Evolutionary conservation across 148 eudicot genomes (phyloP), one percentile per base, ranked within the genome.

Genomic region (Vaccinium corymbosum): DNA sequence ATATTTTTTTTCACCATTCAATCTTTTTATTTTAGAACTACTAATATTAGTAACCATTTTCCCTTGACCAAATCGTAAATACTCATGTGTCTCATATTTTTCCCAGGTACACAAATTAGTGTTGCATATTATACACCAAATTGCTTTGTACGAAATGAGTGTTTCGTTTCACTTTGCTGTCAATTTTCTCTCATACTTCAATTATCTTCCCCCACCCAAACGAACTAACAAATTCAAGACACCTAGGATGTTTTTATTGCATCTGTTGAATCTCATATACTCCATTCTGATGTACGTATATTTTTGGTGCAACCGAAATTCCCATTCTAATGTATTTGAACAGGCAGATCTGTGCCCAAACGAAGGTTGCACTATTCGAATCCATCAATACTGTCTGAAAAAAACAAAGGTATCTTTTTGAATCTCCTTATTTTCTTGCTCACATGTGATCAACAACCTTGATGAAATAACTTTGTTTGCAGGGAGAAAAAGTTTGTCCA

Each of bases 271-370:
- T 83, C 84, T 90, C 29, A 70, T 78, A 16, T 66, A 62, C 62
- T 17, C 51, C 3, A n/a, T 84, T 56, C 35, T 50, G 11, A 57
- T 62, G 61, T 4, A 81, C 75, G 4, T 35, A 35, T 35, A 35
- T 42, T 42, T 42, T 42, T 42, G 46, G 46, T 42, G 46, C 46
- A 6, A 42, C 6, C 6, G 46, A 42, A 42, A 42, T 42, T 42
- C 46, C 46, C 46, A 42, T 42, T 42, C 6, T 42, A n/a, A n/a
- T n/a, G n/a, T n/a, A n/a, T n/a, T n/a, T n/a, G n/a, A 22, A 52
- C 94, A 97, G 99, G 99, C 94, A 1, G 94, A 93, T 35, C 70
- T 86, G 29, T 97, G 99, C 87, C 86, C 80, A 19, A 95, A 90
- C 84, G 98, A 94, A 87, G 90, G 85, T 14, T 97, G 99, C 79